phyloP scores from a whole-genome alignment of 2,329 filamentous ascomycete genomes.

The Neopestalotiopsis clavispora region DNA sequence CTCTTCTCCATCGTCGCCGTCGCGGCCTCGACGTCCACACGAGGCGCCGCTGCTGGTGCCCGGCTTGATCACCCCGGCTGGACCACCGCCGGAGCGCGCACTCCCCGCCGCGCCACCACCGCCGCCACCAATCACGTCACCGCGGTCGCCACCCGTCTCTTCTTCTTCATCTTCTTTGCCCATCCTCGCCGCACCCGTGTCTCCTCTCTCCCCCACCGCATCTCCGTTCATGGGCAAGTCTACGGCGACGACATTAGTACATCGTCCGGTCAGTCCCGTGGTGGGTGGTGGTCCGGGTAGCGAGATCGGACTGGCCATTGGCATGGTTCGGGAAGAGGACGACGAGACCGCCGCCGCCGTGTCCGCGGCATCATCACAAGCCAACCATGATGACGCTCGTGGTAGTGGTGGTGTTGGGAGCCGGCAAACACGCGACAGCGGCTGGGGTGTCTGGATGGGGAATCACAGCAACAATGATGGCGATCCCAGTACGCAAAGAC shows the following conservation, averaged over 20 bases:
- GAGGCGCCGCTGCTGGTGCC: constrained; percentile 42
- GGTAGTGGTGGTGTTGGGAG: constrained; percentile 22
- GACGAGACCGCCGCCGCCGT: too few relatives aligned
- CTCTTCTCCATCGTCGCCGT: constrained; percentile 24
- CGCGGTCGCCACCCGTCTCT: constrained; percentile 8
- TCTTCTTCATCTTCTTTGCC: neutral
- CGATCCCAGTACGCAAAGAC: too few relatives aligned
- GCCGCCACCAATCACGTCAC: constrained; percentile 20
- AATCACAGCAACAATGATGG: too few relatives aligned
- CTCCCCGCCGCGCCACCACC: constrained; percentile 36
- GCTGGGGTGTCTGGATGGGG: constrained; percentile 36
- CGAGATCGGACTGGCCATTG: constrained; percentile 18
- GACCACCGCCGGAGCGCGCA: constrained; percentile 51
- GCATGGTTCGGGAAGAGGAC: neutral
- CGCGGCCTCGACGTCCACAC: constrained; percentile 41
- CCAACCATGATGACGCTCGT: constrained; percentile 27
- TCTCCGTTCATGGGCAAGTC: constrained; percentile 13
- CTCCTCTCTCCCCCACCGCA: constrained; percentile 29
- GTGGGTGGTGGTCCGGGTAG: neutral
- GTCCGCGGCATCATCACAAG: too few relatives aligned
- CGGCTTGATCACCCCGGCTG: constrained; percentile 37
- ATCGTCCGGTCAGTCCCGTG: constrained; percentile 15
- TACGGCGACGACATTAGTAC: too few relatives aligned
- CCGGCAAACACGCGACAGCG: constrained; percentile 32
- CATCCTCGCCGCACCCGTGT: constrained; percentile 21